Evolutionary conservation across 192 early-diverging fungal genomes (phyloP), one percentile per base, ranked within the genome.

Genomic region (Coemansia sp.): DNA sequence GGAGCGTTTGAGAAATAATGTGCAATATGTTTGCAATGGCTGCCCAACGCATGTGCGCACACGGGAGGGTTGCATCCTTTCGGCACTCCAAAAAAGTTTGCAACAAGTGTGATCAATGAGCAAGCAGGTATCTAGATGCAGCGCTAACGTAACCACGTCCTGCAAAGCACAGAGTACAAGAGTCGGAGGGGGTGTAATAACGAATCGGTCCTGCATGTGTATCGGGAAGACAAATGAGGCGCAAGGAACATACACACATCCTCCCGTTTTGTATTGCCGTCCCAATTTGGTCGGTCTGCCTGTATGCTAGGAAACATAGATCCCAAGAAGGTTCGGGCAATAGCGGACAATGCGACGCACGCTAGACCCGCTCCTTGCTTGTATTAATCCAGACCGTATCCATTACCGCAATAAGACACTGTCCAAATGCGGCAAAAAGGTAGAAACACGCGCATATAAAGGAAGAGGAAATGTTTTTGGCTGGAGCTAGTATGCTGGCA

Each of bases 331-430:
- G 15, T 25, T 10, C 22, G 22, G 45, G 15, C 6, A 23, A 9
- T 8, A 48, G 15, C 45, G 25, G 45, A 48, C 45, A 48, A 48
- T 48, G 45, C 45, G 10, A 48, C 45, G 45, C 45, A 48, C 45
- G 45, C 20, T 48, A 48, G 23, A 25, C 45, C n/a, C 45, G 3
- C 25, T 48, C 25, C 25, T 8, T 23, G 25, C 45, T 25, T 11
- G 23, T 23, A 48, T 48, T 48, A 25, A 48, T 48, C 14, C 20
- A 20, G 14, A 23, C 11, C 25, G 23, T 23, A 48, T 25, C 45
- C 23, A 8, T 11, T 13, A 25, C 23, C 25, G 45, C 45, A 48
- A 48, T 23, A 48, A 25, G 15, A 9, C 45, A 6, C 14, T 48
- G 45, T 6, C 45, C 9, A 48, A 48, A 48, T 48, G 6, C 22